These are phyloP conservation scores for Ophiognomonia clavigignenti-juglandacearum DNA, from an alignment of 2,329 filamentous ascomycete species.

Conservation along the genomic window DNA sequence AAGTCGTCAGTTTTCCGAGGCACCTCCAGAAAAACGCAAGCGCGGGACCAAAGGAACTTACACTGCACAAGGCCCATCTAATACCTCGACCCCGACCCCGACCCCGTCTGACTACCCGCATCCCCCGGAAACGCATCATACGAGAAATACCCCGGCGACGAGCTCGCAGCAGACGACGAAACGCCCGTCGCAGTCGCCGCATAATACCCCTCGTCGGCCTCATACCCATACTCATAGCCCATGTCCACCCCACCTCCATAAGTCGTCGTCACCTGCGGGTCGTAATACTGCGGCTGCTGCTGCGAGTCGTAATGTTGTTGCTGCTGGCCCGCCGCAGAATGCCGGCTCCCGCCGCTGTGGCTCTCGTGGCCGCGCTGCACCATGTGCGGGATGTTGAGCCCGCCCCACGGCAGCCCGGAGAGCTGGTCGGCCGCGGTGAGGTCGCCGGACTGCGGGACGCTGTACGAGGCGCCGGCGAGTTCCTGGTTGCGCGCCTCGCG, in stretches of 20 bases:
- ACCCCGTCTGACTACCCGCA: conserved; percentile 9
- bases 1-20: too few species aligned
- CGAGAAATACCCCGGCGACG: conserved; percentile 13
- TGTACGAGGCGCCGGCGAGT: conserved; percentile 60
- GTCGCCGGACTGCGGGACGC: conserved; percentile 53
- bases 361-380: conserved; percentile 46
- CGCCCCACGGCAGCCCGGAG: conserved; percentile 69
- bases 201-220: neutral
- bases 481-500: conserved; percentile 59
- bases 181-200: too few species aligned
- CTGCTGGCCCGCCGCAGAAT: neutral
- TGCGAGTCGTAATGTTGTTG: neutral
- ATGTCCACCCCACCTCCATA: conserved; percentile 2
- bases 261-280: conserved; percentile 1
- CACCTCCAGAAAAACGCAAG: too few species aligned
- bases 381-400: conserved; percentile 56
- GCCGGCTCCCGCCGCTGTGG: conserved; percentile 32
- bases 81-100: too few species aligned
- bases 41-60: too few species aligned
- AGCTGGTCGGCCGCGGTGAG: conserved; percentile 47
- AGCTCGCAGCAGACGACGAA: conserved; percentile 13
- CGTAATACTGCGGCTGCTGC: conserved; percentile 12
- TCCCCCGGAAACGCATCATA: conserved; percentile 15
- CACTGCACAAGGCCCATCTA: too few species aligned
- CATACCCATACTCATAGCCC: neutral